These are phyloP conservation scores for Grosmannia huntii DNA, from an alignment of 2,329 filamentous ascomycete species.

Conservation along the genomic window DNA sequence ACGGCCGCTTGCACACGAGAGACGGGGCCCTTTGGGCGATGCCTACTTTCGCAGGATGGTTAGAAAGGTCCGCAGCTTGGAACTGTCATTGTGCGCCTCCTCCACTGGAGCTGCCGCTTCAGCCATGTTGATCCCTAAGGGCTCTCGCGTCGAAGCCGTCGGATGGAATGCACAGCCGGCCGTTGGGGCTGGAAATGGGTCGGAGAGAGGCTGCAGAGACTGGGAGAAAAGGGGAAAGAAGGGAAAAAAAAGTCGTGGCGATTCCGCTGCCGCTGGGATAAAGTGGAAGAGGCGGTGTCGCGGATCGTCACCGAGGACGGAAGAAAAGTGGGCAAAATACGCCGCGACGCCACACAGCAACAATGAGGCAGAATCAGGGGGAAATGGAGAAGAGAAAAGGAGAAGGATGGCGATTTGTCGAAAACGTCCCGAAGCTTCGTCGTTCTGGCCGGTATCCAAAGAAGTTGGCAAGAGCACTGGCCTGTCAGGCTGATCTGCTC, in stretches of 20 bases:
- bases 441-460: not conserved
- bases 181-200: not conserved
- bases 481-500: not conserved
- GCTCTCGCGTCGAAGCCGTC: not conserved
- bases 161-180: no score
- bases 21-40: not conserved
- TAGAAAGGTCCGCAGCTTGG: conserved; percentile 81
- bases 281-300: conserved; percentile 3
- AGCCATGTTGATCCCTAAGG: conserved; percentile 6
- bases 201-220: not conserved
- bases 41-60: conserved; percentile 76
- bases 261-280: not conserved
- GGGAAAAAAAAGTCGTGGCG: not conserved
- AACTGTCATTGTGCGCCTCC: conserved; percentile 57
- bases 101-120: conserved; percentile 22
- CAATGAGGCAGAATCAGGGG: not conserved
- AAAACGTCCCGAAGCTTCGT: not conserved
- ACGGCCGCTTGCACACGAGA: no score
- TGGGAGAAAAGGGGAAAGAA: not conserved
- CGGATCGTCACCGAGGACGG: not conserved
- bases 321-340: not conserved
- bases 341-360: not conserved
- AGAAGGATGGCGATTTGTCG: not conserved
- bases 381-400: not conserved
- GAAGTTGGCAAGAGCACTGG: not conserved